A percentile compares a stretch with the other conserved stretches of the same genome.
Evolutionary conservation across 768 basidiomycete genomes (phyloP).

Genomic region (Pisolithus sp.): DNA sequence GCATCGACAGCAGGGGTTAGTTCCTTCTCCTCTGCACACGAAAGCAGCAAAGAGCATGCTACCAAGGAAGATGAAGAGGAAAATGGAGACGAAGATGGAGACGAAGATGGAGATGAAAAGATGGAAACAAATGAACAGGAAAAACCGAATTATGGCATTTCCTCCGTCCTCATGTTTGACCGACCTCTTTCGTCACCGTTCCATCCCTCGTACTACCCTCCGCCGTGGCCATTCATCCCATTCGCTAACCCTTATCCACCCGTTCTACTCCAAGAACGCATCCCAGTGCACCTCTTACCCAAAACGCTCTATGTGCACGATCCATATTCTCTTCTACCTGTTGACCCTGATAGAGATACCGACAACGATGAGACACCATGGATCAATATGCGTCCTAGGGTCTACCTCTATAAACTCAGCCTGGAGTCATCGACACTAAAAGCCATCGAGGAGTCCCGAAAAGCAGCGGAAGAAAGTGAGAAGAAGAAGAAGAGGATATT

Average conservation of each 20-base stretch:
- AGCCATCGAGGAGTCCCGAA: slow-evolving; percentile 1
- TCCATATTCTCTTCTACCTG: slow-evolving; percentile 31
- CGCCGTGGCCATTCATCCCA: slow-evolving; percentile 36
- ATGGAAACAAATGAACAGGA: not conserved
- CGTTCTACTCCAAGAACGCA: slow-evolving; percentile 25
- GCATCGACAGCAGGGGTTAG: not conserved
- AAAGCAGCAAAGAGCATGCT: no score
- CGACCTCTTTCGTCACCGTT: slow-evolving; percentile 23
- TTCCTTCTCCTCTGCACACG: no score
- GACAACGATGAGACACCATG: slow-evolving; percentile 13
- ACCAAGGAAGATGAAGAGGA: not conserved
- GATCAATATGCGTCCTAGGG: slow-evolving; percentile 25
- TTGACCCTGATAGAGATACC: not conserved
- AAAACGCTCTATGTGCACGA: slow-evolving; percentile 39
- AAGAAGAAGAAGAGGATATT: slow-evolving; percentile 11
- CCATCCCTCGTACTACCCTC: slow-evolving; percentile 30
- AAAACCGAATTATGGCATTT: not conserved
- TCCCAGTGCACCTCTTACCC: slow-evolving; percentile 33
- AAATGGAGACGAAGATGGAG: not conserved
- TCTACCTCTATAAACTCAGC: slow-evolving; percentile 26
- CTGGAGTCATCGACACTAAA: slow-evolving; percentile 1
- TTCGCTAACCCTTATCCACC: slow-evolving; percentile 21
- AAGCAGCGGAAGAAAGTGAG: slow-evolving; percentile 6
- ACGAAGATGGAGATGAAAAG: no score
- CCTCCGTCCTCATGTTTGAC: not conserved